These are phyloP conservation scores for Curvularia sp. DNA, from an alignment of 2,329 filamentous ascomycete genomes.

Conservation along the genomic window DNA sequence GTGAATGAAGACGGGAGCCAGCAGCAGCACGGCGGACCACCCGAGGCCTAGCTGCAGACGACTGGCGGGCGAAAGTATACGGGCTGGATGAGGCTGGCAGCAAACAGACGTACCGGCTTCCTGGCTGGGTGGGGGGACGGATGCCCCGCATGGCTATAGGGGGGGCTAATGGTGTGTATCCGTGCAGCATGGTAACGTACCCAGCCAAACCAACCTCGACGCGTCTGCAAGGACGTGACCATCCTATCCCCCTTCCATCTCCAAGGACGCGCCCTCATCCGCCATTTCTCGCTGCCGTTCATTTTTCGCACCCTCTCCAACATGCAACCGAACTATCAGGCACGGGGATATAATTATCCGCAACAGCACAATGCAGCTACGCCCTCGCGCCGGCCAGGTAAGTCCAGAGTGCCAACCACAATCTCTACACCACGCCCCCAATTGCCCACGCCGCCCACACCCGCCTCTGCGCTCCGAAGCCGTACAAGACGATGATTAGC, in stretches of 20 bases:
- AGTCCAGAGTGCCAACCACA: conserved; percentile 28
- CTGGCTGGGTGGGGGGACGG: conserved; percentile 28
- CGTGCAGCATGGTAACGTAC: conserved; percentile 23
- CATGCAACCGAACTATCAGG: conserved; percentile 54
- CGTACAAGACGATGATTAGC: conserved; percentile 51
- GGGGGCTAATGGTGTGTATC: conserved; percentile 31
- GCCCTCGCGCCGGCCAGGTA: conserved; percentile 54
- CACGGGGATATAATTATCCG: conserved; percentile 54
- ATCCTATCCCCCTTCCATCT: conserved; percentile 28
- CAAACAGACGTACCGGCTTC: conserved; percentile 3
- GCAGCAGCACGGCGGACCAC: conserved; percentile 11
- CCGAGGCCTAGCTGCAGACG: background rate
- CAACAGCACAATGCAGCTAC: conserved; percentile 45
- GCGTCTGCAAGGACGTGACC: conserved; percentile 35
- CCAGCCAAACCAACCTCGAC: conserved; percentile 27
- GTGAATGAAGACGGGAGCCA: conserved; percentile 17
- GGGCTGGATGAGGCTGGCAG: conserved; percentile 9
- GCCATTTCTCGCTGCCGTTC: conserved; percentile 34
- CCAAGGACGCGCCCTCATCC: conserved; percentile 35
- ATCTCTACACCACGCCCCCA: conserved; percentile 14
- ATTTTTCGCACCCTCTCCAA: conserved; percentile 34
- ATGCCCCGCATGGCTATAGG: conserved; percentile 34
- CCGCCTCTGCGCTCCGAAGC: conserved; percentile 16
- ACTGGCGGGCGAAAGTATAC: conserved; percentile 1
- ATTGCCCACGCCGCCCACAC: conserved; percentile 19